Base-by-base conservation (phyloP, 2,329 filamentous ascomycete genomes). In the Ophiosphaerella korrae region DNA sequence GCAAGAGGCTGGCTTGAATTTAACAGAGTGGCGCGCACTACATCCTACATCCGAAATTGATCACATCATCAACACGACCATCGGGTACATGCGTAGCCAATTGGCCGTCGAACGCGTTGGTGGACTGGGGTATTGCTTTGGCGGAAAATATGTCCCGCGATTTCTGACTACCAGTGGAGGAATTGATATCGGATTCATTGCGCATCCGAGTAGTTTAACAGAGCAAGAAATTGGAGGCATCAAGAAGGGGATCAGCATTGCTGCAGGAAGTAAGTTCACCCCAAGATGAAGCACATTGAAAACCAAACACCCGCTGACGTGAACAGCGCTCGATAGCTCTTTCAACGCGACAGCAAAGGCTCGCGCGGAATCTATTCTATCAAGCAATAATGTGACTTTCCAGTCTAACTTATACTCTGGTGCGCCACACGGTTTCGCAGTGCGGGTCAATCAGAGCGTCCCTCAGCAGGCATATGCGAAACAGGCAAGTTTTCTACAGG, bases 101-200 rank as follows among this genome's bases (percentile, higher is more conserved):
- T 75, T 68, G 13, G 56, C 57, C 2, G 58, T 82, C 40, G 82
- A 80, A 64, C 83, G 81, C 58, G 74, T 90, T 33, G 88, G 82
- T 3, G 82, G 78, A 9, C 82, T 86, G 0, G 88, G 88, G 0
- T 90, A 90, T 74, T 91, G 88, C 74, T 88, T 90, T 58, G 88
- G 88, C 40, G 88, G 81, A 48, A 89, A 89, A 83, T 92, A 89
- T 70, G 84, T 90, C 23, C 78, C 82, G 40, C 84, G 88, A 24
- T 86, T 86, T 75, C 80, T 83, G 4, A 75, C 75, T 11, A 54
- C 76, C 47, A 84, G 83, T 52, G 77, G 54, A 7, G 60, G 62
- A 4, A 42, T 91, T 57, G 77, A 87, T 37, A 86, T 82, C 46
- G 88, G 87, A 35, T 92, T 82, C 73, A 70, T 84, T 16, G 88